These are phyloP conservation scores for Trametes sp. DNA, from an alignment of 1,284 basidiomycete species.

Conservation along the genomic window DNA sequence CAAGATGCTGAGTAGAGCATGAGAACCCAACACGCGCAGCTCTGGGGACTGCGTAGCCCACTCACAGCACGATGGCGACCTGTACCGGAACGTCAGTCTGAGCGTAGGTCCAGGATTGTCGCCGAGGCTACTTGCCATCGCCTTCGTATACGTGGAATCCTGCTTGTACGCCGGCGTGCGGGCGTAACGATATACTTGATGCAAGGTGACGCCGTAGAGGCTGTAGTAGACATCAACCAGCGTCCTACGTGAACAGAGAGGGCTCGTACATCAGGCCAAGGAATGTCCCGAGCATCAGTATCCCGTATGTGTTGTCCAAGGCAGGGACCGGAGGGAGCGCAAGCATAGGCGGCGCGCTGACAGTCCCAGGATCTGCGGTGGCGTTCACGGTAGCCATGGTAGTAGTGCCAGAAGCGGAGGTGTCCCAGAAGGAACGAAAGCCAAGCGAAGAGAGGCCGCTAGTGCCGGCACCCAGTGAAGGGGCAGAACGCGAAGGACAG, in stretches of 20 bases:
- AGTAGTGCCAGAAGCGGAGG: neutral
- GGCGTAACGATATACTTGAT: slow-evolving; percentile 5
- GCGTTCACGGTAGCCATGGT: neutral
- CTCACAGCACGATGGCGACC: slow-evolving; percentile 3
- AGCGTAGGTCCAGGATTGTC: neutral
- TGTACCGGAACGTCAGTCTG: neutral
- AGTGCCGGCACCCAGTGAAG: neutral
- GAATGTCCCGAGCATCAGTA: slow-evolving; percentile 4
- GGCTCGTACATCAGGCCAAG: neutral
- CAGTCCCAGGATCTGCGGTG: neutral
- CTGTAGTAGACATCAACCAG: neutral
- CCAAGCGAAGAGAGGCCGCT: neutral
- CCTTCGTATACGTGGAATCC: slow-evolving; percentile 1
- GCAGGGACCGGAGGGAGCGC: neutral
- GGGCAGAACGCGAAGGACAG: neutral
- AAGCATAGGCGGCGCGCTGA: neutral
- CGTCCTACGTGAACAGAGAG: neutral
- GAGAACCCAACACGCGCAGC: neutral
- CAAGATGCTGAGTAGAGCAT: neutral
- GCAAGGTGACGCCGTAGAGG: neutral
- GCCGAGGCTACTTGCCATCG: neutral
- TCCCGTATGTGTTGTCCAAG: neutral
- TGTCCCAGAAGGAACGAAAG: neutral
- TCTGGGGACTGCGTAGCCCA: too few relatives aligned
- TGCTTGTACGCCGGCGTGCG: neutral